phyloP scores from a whole-genome alignment of 2,329 filamentous ascomycete species.

The Aschersonia sp. region DNA sequence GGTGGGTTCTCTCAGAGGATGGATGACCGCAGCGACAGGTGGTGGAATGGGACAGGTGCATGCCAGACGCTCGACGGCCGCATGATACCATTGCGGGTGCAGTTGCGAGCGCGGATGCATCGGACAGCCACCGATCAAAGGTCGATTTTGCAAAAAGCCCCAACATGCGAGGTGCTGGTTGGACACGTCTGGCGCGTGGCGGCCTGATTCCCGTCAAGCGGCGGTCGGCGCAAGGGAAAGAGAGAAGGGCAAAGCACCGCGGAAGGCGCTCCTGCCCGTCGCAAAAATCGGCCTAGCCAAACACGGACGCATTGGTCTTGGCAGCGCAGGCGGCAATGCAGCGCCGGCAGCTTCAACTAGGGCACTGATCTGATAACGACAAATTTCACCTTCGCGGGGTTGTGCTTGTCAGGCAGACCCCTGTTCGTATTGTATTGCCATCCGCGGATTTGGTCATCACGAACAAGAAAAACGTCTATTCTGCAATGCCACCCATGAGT shows the following conservation, averaged over 20 bases:
- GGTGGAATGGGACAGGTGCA: background rate
- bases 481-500: too few species aligned
- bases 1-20: background rate
- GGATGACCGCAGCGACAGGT: background rate
- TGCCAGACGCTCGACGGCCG: background rate
- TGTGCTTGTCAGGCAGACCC: too few species aligned
- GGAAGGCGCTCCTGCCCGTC: conserved; percentile 5
- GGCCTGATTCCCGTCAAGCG: background rate
- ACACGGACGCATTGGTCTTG: background rate
- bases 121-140: too few species aligned
- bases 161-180: background rate
- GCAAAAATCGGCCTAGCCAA: background rate
- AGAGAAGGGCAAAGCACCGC: background rate
- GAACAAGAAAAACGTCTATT: too few species aligned
- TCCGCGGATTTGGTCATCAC: too few species aligned
- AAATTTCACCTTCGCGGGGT: background rate
- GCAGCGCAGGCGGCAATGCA: background rate
- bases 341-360: background rate
- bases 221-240: background rate
- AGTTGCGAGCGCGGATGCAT: too few species aligned
- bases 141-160: background rate
- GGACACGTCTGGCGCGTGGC: background rate
- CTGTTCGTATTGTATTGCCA: too few species aligned
- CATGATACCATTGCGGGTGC: background rate
- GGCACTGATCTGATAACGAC: background rate